These are phyloP conservation scores for Pseudozyma flocculosa DNA, from an alignment of 1,284 basidiomycete genomes.

Conservation along the genomic window DNA sequence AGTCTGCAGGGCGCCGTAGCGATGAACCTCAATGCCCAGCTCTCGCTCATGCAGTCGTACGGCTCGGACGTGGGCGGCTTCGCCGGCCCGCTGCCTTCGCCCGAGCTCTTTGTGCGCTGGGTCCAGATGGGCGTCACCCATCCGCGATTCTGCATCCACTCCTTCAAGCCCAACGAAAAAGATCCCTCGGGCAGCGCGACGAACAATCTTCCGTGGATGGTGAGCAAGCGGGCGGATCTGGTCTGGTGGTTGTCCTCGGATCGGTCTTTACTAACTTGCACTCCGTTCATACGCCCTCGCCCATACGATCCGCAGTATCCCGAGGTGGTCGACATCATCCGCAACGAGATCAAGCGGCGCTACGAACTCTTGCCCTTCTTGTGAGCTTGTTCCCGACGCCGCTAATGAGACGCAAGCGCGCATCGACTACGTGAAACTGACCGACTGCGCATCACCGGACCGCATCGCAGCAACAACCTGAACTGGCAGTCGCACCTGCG, in stretches of 20 bases:
- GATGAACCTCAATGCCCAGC: slow-evolving; percentile 56
- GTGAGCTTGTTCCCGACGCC: slow-evolving; percentile 40
- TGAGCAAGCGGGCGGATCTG: neutral
- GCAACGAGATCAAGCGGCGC: slow-evolving; percentile 59
- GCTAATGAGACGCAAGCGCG: no score
- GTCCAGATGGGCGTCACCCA: slow-evolving; percentile 59
- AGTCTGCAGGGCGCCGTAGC: slow-evolving; percentile 59
- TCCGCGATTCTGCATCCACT: slow-evolving; percentile 55
- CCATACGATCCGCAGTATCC: slow-evolving; percentile 46
- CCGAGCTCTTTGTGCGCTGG: slow-evolving; percentile 61
- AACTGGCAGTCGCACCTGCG: slow-evolving; percentile 60
- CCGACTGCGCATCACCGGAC: no score
- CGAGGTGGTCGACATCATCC: slow-evolving; percentile 58
- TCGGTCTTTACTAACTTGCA: no score
- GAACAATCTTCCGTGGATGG: slow-evolving; percentile 61
- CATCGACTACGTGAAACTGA: no score
- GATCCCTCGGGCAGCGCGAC: slow-evolving; percentile 57
- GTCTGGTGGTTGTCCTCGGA: no score
- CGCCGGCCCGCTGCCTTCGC: slow-evolving; percentile 59
- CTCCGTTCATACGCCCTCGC: no score
- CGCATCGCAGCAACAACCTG: slow-evolving; percentile 36
- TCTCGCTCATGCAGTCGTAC: slow-evolving; percentile 53
- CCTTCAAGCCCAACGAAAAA: slow-evolving; percentile 60
- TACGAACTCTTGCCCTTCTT: slow-evolving; percentile 60
- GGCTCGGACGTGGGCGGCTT: slow-evolving; percentile 61